Conservation (phyloP, 1,139 yeast genomes). For the Hemisphaericaspora subhashii region DNA sequence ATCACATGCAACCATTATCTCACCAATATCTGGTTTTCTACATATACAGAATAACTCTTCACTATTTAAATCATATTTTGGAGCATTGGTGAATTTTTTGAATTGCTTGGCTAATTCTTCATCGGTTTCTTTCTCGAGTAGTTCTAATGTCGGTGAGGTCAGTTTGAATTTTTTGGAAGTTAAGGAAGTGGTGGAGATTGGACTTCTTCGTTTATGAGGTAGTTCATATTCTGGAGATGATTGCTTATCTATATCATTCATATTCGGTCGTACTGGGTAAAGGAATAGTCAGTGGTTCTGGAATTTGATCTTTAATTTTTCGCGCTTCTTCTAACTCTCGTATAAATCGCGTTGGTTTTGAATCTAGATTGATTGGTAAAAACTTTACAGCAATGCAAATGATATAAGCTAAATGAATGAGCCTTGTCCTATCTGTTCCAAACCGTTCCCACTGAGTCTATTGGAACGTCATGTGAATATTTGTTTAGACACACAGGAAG, state of each 20-base stretch:
- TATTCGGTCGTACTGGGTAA: not conserved
- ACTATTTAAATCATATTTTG: conserved; percentile 47
- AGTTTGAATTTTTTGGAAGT: conserved; percentile 3
- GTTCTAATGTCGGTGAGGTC: conserved; percentile 2
- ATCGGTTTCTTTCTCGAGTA: conserved; percentile 22
- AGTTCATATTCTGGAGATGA: conserved; percentile 4
- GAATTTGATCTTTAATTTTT: too few species aligned
- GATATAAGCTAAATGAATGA: conserved; percentile 6
- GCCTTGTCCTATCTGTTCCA: conserved; percentile 40
- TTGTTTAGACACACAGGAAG: conserved; percentile 28
- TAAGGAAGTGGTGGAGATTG: conserved; percentile 1
- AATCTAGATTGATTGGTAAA: too few species aligned
- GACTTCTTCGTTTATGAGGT: conserved; percentile 4
- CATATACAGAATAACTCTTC: conserved; percentile 81
- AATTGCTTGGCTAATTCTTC: conserved; percentile 49
- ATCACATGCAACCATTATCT: conserved; percentile 89
- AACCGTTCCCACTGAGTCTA: conserved; percentile 20
- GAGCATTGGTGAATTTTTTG: conserved; percentile 41
- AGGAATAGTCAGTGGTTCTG: too few species aligned
- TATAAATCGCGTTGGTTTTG: too few species aligned
- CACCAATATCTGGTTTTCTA: conserved; percentile 70
- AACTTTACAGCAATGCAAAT: too few species aligned
- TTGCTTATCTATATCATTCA: not conserved
- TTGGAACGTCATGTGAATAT: conserved; percentile 44
- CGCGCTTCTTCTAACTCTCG: too few species aligned